These are phyloP conservation scores for Xylaria sp. DNA, from an alignment of 2,329 filamentous ascomycete species.

Conservation along the genomic window DNA sequence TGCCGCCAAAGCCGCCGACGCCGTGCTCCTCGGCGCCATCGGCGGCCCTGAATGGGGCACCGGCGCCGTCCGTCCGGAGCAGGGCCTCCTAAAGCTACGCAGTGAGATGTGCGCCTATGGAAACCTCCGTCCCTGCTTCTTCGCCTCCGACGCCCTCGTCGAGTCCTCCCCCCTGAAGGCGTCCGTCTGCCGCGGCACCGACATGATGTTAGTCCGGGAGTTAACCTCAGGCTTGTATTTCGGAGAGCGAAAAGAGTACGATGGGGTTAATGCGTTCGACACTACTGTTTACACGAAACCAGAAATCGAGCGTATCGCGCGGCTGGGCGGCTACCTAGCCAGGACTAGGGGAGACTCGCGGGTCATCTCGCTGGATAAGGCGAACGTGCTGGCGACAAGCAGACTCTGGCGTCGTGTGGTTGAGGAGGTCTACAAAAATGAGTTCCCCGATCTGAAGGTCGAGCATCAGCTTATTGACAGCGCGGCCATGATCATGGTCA, in stretches of 20 bases:
- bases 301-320: constrained; percentile 16
- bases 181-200: constrained; percentile 1
- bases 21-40: constrained; percentile 3
- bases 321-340: constrained; percentile 14
- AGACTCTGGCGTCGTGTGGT: constrained; percentile 61
- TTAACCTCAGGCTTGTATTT: constrained; percentile 1
- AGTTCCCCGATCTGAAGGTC: constrained; percentile 57
- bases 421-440: constrained; percentile 53
- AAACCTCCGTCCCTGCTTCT: constrained; percentile 3
- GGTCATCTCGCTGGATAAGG: constrained; percentile 55
- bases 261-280: not conserved
- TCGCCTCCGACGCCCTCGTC: constrained; percentile 1
- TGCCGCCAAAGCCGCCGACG: not conserved
- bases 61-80: not conserved
- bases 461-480: constrained; percentile 61
- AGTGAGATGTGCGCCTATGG: constrained; percentile 3
- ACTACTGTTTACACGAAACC: constrained; percentile 2
- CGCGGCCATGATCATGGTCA: constrained; percentile 61
- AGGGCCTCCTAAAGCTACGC: constrained; percentile 1
- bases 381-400: constrained; percentile 63
- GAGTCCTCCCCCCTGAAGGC: constrained; percentile 1
- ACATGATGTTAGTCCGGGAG: constrained; percentile 3
- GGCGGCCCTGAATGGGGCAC: not conserved
- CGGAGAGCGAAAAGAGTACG: constrained; percentile 2
- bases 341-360: constrained; percentile 16